Evolutionary conservation across 1,284 basidiomycete genomes (phyloP).

Genomic region (Exobasidium rhododendri): DNA sequence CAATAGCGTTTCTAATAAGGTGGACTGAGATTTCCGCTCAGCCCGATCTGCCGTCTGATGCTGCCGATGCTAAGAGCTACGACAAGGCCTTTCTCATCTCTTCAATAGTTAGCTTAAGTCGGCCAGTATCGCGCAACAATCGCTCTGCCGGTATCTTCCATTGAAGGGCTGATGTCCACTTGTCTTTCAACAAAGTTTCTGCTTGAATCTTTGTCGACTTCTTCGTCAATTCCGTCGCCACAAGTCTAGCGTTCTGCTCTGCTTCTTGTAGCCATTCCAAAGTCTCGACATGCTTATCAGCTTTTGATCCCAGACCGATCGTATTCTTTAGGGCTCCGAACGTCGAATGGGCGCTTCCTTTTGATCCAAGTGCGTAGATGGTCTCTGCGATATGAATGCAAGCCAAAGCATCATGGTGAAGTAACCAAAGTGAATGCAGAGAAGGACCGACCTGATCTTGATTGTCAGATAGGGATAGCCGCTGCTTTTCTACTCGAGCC

Average conservation of each 20-base stretch:
- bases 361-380: constrained; percentile 28
- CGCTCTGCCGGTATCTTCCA: constrained; percentile 16
- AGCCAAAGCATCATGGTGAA: constrained; percentile 31
- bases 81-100: not conserved
- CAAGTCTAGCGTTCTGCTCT: constrained; percentile 5
- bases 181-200: not conserved
- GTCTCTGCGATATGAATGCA: constrained; percentile 46
- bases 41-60: too few species aligned
- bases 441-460: not conserved
- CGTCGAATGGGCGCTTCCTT: not conserved
- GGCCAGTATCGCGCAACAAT: constrained; percentile 23
- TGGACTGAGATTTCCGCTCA: too few species aligned
- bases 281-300: constrained; percentile 8
- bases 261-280: constrained; percentile 27
- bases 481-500: constrained; percentile 19
- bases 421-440: constrained; percentile 36
- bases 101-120: constrained; percentile 11
- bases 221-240: constrained; percentile 7
- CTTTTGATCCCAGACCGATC: not conserved
- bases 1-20: too few species aligned
- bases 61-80: too few species aligned
- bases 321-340: not conserved
- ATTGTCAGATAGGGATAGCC: not conserved
- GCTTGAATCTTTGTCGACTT: not conserved
- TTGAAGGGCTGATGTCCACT: constrained; percentile 16